These are phyloP conservation scores for Benincasa hispida DNA, from an alignment of 306 rosid genomes.

Conservation along the genomic window DNA sequence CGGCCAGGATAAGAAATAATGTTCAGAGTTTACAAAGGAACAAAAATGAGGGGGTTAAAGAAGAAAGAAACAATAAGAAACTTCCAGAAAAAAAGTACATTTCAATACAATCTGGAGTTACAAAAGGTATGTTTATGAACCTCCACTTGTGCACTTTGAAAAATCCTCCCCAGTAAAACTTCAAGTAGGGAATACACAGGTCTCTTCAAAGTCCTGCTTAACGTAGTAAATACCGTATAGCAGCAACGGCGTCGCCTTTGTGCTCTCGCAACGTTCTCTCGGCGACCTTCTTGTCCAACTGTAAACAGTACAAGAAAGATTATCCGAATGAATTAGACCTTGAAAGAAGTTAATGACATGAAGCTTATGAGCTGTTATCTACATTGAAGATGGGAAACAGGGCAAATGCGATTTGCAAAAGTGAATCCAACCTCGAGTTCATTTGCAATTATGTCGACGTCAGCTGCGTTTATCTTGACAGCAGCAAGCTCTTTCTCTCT, in stretches of 20 bases:
- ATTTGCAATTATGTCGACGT: conserved; percentile 77
- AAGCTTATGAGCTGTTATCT: not conserved
- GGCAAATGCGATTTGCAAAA: not conserved
- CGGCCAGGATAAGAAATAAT: not conserved
- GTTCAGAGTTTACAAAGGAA: not conserved
- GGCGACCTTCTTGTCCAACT: conserved; percentile 87
- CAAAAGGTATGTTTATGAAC: not conserved
- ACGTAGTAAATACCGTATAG: conserved; percentile 66
- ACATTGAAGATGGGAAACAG: not conserved
- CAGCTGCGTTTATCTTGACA: conserved; percentile 73
- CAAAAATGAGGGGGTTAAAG: no score
- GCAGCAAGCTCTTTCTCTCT: conserved; percentile 93
- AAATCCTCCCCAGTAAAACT: not conserved
- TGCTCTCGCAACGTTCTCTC: conserved; percentile 95
- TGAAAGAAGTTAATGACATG: not conserved
- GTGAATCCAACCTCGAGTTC: conserved; percentile 59
- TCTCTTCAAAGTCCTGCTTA: conserved; percentile 2
- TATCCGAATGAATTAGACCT: not conserved
- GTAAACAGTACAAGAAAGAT: conserved; percentile 6
- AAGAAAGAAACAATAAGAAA: not conserved
- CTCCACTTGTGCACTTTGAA: not conserved
- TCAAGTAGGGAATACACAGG: not conserved
- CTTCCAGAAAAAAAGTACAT: not conserved
- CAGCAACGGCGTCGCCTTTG: conserved; percentile 97
- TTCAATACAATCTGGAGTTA: not conserved